A percentile compares a stretch with the other conserved stretches of the same genome.
Evolutionary conservation across 1,139 yeast species (phyloP).

Genomic region (Candida sp.): DNA sequence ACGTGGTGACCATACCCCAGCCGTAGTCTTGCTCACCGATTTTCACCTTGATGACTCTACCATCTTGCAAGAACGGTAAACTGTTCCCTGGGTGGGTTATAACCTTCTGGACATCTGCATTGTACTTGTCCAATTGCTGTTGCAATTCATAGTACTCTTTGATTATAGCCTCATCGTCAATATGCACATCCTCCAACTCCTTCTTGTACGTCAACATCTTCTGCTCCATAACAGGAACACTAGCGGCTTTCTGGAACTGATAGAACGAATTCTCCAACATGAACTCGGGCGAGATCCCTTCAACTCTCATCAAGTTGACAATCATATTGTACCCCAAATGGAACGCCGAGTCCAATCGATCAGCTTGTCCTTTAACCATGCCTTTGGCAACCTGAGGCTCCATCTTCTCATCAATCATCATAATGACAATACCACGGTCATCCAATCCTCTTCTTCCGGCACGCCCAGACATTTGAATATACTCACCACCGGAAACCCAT

Average conservation of each 20-base stretch:
- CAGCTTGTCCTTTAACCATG: slow-evolving; percentile 99
- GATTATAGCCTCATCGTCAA: slow-evolving; percentile 77
- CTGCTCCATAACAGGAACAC: slow-evolving; percentile 83
- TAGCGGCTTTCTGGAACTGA: slow-evolving; percentile 93
- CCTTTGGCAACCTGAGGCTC: slow-evolving; percentile 99
- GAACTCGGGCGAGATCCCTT: slow-evolving; percentile 97
- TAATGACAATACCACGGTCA: slow-evolving; percentile 97
- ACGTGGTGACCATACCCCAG: slow-evolving; percentile 91
- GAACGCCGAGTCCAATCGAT: slow-evolving; percentile 94
- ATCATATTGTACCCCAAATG: slow-evolving; percentile 98
- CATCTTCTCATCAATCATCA: slow-evolving; percentile 99
- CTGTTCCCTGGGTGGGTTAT: slow-evolving; percentile 93
- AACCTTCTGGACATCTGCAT: slow-evolving; percentile 79
- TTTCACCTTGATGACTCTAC: slow-evolving; percentile 78
- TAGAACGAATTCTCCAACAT: slow-evolving; percentile 94
- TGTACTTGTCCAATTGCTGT: slow-evolving; percentile 70
- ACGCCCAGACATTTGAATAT: slow-evolving; percentile 99
- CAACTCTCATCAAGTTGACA: slow-evolving; percentile 93
- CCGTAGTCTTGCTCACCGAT: slow-evolving; percentile 74
- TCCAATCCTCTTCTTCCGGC: slow-evolving; percentile 99
- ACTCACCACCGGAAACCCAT: slow-evolving; percentile 99
- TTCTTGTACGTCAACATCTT: slow-evolving; percentile 57
- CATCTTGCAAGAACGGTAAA: slow-evolving; percentile 84
- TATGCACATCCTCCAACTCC: slow-evolving; percentile 48
- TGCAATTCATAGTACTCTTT: slow-evolving; percentile 85